Evolutionary conservation across 768 basidiomycete species (phyloP), one percentile per base, ranked within the genome.

Genomic region (Lactarius vividus): DNA sequence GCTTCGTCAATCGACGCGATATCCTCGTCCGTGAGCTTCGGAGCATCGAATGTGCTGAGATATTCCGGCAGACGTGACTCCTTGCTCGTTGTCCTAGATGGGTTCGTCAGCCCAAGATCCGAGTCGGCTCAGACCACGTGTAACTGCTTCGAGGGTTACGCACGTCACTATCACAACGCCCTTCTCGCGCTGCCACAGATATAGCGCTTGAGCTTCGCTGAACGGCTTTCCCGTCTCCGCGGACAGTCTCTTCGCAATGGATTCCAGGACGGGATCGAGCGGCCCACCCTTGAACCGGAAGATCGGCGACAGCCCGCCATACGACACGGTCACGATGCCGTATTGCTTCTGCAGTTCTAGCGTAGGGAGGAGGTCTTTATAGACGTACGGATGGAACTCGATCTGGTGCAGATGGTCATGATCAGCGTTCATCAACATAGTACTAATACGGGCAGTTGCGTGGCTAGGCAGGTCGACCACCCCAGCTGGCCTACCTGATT

Each of bases 381-480:
- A 80, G 37, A 82, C 75, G 72, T 84, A 82, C 15, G 84, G 84
- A 69, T 87, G 84, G 39, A 80, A 78, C 72, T 87, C 84, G 28
- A 85, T 73, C 81, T 83, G 35, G 29, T 3, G 4, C 26, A 29
- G 28, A 46, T 13, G 31, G 15, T 26, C 11, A 4, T 15, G 2
- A 23, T 42, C 13, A 57, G n/a, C 40, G 35, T 31, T 55, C 33
- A n/a, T 9, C 28, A 52, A 18, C 3, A 20, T 3, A 7, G 42
- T 11, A 3, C 29, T 33, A 37, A 23, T 28, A 33, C 35, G 35
- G n/a, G 44, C 49, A 8, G 15, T 20, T 20, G 28, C 13, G 15
- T 23, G 8, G 35, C 39, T 20, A 28, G 18, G 18, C 39, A 10
- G 42, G 40, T 33, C 31, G 31, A 33, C 8, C 35, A 3, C 11